phyloP scores from a whole-genome alignment of 1,139 yeast genomes.

The Petasospora fabianii region DNA sequence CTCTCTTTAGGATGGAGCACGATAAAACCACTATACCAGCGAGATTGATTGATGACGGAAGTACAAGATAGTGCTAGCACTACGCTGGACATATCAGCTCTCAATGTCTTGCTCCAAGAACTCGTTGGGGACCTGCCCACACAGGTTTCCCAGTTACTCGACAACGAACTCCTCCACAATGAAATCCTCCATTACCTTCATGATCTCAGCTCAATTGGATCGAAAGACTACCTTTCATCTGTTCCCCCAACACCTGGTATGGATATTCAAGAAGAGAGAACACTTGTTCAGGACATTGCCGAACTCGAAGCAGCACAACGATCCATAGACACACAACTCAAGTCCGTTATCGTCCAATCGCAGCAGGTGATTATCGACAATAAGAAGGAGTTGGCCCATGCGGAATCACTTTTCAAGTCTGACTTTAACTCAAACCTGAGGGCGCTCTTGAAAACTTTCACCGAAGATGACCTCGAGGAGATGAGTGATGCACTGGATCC shows the following conservation, averaged over 20 bases:
- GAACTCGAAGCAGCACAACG: constrained; percentile 43
- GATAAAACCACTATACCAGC: background rate
- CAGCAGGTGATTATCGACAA: constrained; percentile 33
- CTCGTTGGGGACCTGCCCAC: constrained; percentile 16
- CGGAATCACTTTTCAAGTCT: constrained; percentile 27
- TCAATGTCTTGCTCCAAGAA: constrained; percentile 20
- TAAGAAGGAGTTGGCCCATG: constrained; percentile 28
- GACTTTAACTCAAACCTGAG: constrained; percentile 32
- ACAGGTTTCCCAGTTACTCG: constrained; percentile 11
- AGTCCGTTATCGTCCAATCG: constrained; percentile 30
- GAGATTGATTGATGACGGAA: background rate
- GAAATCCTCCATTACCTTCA: constrained; percentile 20
- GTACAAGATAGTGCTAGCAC: background rate
- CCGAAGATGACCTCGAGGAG: constrained; percentile 25
- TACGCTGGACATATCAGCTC: constrained; percentile 14
- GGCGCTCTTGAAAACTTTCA: constrained; percentile 32
- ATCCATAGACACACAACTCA: constrained; percentile 34
- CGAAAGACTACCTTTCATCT: constrained; percentile 25
- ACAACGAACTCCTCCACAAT: constrained; percentile 14
- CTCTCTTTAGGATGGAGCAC: no score
- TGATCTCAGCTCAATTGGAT: constrained; percentile 22
- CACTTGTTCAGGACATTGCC: constrained; percentile 42
- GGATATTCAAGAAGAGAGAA: constrained; percentile 12
- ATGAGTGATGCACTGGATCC: constrained; percentile 15
- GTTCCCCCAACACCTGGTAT: constrained; percentile 27